Percentiles rank a stretch among this genome's conserved stretches.
These are phyloP conservation scores for Mytilinidion resinicola DNA, from an alignment of 495 filamentous ascomycete genomes.

Conservation along the genomic window DNA sequence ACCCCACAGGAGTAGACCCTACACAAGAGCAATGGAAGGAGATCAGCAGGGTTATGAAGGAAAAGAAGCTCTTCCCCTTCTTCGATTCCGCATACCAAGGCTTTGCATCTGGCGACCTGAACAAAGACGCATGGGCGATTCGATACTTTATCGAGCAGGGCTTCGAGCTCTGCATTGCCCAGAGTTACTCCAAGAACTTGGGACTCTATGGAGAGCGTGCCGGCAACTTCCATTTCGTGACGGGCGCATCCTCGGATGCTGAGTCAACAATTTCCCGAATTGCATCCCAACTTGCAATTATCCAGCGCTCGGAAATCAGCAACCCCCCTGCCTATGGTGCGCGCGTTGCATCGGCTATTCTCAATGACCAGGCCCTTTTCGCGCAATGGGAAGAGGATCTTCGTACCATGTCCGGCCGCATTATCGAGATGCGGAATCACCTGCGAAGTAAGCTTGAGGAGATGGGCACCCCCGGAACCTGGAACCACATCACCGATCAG, in stretches of 20 bases:
- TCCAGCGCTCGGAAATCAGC: constrained; percentile 94
- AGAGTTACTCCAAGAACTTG: constrained; percentile 99
- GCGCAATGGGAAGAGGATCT: constrained; percentile 93
- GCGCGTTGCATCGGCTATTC: constrained; percentile 69
- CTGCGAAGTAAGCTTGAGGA: constrained; percentile 72
- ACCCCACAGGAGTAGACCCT: constrained; percentile 95
- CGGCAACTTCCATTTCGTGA: constrained; percentile 93
- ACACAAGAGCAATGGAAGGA: constrained; percentile 91
- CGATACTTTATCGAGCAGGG: constrained; percentile 90
- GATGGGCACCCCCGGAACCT: constrained; percentile 76
- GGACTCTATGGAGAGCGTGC: constrained; percentile 95
- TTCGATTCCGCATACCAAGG: constrained; percentile 98
- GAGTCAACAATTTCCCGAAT: constrained; percentile 57
- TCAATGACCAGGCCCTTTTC: constrained; percentile 80
- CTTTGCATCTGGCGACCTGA: constrained; percentile 88
- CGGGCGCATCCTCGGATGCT: constrained; percentile 62
- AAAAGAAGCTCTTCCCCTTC: constrained; percentile 88
- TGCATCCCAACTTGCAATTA: constrained; percentile 81
- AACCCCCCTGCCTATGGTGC: constrained; percentile 95
- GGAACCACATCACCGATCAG: constrained; percentile 96
- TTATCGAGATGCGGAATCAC: constrained; percentile 77
- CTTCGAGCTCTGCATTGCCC: constrained; percentile 91
- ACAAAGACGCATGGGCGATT: constrained; percentile 80
- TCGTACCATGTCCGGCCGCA: constrained; percentile 87
- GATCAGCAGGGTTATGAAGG: constrained; percentile 66